Percentiles rank a stretch among this genome's conserved stretches.
Conservation (phyloP, 2,329 filamentous ascomycete species). For the Curvularia hawaiiensis region DNA sequence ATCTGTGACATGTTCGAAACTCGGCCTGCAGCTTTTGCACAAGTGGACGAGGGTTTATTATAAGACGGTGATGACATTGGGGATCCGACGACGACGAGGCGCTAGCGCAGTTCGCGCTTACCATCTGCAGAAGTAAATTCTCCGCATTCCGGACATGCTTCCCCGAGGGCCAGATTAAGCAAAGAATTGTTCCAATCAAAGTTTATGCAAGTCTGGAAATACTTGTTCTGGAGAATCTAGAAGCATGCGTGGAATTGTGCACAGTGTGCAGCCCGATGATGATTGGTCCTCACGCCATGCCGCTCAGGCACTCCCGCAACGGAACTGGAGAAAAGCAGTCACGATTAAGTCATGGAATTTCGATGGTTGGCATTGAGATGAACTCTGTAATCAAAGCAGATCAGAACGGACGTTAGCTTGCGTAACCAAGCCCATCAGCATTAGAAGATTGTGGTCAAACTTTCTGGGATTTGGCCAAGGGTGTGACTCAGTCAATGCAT, state of each 20-base stretch:
- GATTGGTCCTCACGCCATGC: neutral
- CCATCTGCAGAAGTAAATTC: constrained; percentile 9
- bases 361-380: neutral
- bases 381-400: too few relatives aligned
- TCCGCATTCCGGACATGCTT: neutral
- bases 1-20: neutral
- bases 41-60: constrained; percentile 4
- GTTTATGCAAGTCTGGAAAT: neutral
- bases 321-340: neutral
- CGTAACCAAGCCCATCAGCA: too few relatives aligned
- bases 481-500: neutral
- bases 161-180: neutral
- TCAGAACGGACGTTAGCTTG: too few relatives aligned
- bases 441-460: too few relatives aligned
- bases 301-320: neutral
- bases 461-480: neutral
- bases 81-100: constrained; percentile 13
- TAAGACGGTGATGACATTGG: constrained; percentile 15
- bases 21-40: neutral
- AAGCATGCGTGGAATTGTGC: neutral
- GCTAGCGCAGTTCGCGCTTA: constrained; percentile 16
- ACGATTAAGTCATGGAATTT: neutral
- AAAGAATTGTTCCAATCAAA: neutral
- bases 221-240: neutral
- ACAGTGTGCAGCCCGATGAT: neutral